Base-by-base conservation (phyloP, 495 filamentous ascomycete genomes). In the Penicillium subrubescens region DNA sequence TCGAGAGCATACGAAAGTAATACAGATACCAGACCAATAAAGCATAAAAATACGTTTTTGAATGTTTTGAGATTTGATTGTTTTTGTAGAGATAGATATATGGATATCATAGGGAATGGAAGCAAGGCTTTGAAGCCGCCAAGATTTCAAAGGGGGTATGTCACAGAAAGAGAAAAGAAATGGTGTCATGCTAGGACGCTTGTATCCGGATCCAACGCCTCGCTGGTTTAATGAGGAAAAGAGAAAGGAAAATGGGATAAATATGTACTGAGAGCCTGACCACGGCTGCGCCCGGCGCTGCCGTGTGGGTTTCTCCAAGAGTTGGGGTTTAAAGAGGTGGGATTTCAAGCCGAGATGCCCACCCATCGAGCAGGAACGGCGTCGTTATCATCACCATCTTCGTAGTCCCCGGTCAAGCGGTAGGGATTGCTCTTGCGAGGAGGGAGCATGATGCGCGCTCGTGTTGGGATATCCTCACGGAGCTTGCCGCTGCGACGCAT, bases 401-500 rank as follows among this genome's bases (percentile, higher is more conserved):
- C 73, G 58, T 75, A 76, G 60, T 70, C 70, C 50, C 71, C 68
- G 51, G 71, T 73, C 39, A 69, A 33, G 35, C 65, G 71, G 62
- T 64, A 61, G 21, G 63, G 69, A 44, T 59, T 77, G 34, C 63
- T 75, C 64, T 90, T 90, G 70, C 95, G 84, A 23, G 95, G 92
- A 41, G 94, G 94, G n/a, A 99, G 79, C 76, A 91, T 92, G 75
- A 95, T 87, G 63, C 87, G 87, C 43, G 95, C 95, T 56, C 89
- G 86, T 11, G 93, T 92, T 44, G 90, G 89, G n/a, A 87, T 87
- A 52, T 89, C 88, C 52, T 94, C 90, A 67, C 92, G 91, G 61
- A 99, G 79, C 77, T 99, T 98, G 50, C 95, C 95, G 50, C 83
- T 85, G 68, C 92, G 89, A 34, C 94, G 89, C 95, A 99, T 99